These are phyloP conservation scores for Fusarium pseudocircinatum DNA, from an alignment of 2,329 filamentous ascomycete genomes.

Conservation along the genomic window DNA sequence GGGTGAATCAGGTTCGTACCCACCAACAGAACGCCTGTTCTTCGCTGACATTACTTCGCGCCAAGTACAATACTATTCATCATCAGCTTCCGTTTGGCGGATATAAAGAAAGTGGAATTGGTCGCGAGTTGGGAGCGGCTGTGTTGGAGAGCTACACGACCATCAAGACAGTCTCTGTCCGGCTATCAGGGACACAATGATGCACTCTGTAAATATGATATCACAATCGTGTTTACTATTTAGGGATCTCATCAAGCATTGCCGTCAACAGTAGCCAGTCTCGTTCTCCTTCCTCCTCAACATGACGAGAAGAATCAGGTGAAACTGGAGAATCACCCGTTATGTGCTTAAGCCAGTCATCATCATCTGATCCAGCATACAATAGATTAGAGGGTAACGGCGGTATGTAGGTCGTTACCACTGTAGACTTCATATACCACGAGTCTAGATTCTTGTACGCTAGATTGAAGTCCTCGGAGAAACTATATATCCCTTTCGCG, in stretches of 20 bases:
- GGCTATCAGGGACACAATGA: background rate
- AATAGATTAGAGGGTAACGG: accelerated
- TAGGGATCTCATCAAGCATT: background rate
- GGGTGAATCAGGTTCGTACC: background rate
- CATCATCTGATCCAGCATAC: background rate
- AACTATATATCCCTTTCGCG: background rate
- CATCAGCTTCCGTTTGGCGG: background rate
- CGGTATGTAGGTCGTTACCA: background rate
- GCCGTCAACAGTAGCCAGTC: background rate
- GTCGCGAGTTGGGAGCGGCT: background rate
- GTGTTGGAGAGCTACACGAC: background rate
- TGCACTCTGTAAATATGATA: accelerated
- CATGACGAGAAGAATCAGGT: background rate
- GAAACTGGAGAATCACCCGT: accelerated
- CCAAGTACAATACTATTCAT: background rate
- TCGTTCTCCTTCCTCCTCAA: background rate
- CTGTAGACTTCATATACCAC: background rate
- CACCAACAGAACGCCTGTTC: accelerated
- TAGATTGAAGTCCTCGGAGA: background rate
- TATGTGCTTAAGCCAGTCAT: background rate
- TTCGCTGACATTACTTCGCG: background rate
- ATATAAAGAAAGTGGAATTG: background rate
- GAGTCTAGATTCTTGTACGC: background rate
- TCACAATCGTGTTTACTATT: background rate
- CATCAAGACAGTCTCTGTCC: background rate